Evolutionary conservation across 805 yeast species (phyloP).

Genomic region (Candida schatavii): DNA sequence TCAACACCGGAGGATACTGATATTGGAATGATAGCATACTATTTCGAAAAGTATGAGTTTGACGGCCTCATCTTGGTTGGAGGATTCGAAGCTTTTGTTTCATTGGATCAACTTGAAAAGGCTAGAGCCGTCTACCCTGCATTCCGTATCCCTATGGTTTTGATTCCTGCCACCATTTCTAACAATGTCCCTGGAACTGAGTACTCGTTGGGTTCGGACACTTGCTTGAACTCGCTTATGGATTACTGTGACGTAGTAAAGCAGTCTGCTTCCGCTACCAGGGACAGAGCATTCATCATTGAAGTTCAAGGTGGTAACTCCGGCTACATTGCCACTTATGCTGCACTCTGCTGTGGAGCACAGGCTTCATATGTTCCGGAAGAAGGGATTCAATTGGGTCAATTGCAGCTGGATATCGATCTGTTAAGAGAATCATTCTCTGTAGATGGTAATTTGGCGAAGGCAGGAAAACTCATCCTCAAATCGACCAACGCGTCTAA

Average conservation of each 20-base stretch:
- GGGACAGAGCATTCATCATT: conserved; percentile 92
- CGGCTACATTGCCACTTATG: conserved; percentile 87
- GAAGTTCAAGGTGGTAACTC: conserved; percentile 98
- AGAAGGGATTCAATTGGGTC: conserved; percentile 63
- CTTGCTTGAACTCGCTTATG: conserved; percentile 88
- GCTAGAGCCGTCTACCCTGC: conserved; percentile 82
- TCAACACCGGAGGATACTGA: conserved; percentile 74
- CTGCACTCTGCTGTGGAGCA: conserved; percentile 87
- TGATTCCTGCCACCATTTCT: conserved; percentile 93
- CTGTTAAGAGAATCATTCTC: conserved; percentile 65
- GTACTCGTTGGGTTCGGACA: conserved; percentile 91
- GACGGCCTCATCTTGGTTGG: conserved; percentile 92
- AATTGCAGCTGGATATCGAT: conserved; percentile 73
- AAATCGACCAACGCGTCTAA: conserved; percentile 81
- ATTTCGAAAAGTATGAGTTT: conserved; percentile 82
- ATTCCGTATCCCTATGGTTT: conserved; percentile 90
- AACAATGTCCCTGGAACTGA: conserved; percentile 99
- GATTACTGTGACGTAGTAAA: conserved; percentile 93
- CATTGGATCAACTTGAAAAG: conserved; percentile 76
- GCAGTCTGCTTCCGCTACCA: conserved; percentile 90
- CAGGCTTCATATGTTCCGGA: conserved; percentile 91
- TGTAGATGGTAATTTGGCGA: conserved; percentile 71
- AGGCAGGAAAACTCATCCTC: conserved; percentile 82
- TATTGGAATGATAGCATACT: conserved; percentile 87
- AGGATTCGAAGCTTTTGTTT: conserved; percentile 93